A percentile compares a stretch with the other conserved stretches of the same genome.
Evolutionary conservation across 2,329 filamentous ascomycete genomes (phyloP).

Genomic region (Pestalotiopsis sp.): DNA sequence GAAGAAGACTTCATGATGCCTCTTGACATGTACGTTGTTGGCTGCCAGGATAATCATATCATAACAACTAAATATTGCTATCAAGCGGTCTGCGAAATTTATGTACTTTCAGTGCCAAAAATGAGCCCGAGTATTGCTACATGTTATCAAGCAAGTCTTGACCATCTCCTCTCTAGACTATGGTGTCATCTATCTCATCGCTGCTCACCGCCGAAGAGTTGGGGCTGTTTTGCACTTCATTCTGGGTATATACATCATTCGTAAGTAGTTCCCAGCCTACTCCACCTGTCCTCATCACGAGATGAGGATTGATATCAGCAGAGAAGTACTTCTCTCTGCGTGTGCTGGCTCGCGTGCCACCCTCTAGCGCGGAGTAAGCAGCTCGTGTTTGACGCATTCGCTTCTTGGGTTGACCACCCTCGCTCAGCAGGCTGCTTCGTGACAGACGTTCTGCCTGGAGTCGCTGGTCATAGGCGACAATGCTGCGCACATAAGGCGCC

Average conservation of each 20-base stretch:
- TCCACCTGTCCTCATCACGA: constrained; percentile 67
- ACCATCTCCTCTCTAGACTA: background rate
- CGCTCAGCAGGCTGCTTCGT: constrained; percentile 63
- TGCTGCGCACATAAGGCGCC: constrained; percentile 86
- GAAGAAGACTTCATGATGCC: too few species aligned
- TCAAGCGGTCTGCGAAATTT: background rate
- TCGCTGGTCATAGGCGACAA: constrained; percentile 74
- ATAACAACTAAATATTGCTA: background rate
- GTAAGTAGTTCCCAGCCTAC: constrained; percentile 36
- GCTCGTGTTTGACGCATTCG: constrained; percentile 72
- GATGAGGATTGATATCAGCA: constrained; percentile 56
- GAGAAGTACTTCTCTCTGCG: constrained; percentile 75
- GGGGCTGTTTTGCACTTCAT: background rate
- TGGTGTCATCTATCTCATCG: constrained; percentile 3
- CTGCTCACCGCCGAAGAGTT: background rate
- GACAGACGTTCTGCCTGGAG: constrained; percentile 69
- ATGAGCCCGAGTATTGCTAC: background rate
- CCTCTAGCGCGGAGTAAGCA: constrained; percentile 76
- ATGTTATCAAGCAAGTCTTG: background rate
- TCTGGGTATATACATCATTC: background rate
- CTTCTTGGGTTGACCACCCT: constrained; percentile 57
- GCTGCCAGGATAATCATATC: too few species aligned
- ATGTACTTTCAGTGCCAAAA: background rate
- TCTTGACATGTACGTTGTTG: too few species aligned
- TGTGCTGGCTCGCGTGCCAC: constrained; percentile 66